These are phyloP conservation scores for Eimeria acervulina DNA, from an alignment of 169 alveolate species.

Conservation along the genomic window DNA sequence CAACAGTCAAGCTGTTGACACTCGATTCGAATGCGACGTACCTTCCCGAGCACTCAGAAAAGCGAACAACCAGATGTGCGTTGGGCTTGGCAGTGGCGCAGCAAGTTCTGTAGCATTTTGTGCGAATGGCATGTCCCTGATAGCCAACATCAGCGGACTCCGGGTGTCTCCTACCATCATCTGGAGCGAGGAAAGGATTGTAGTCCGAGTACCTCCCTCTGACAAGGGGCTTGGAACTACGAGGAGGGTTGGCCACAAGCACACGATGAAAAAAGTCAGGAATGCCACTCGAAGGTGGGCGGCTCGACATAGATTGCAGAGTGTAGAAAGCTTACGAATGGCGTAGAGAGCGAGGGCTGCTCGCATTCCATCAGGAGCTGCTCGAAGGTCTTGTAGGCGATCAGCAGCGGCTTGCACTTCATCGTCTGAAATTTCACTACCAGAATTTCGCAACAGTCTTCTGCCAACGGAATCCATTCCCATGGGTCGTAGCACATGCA, in stretches of 20 bases:
- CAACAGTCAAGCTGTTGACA: not conserved
- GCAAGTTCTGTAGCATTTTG: not conserved
- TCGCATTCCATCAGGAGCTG: constrained; percentile 34
- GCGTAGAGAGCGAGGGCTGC: constrained; percentile 58
- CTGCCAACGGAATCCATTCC: not conserved
- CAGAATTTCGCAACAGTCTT: not conserved
- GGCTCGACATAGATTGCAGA: not conserved
- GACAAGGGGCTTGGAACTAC: constrained; percentile 44
- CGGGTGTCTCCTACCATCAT: constrained; percentile 4
- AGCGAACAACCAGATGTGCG: constrained; percentile 62
- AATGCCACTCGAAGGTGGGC: not conserved
- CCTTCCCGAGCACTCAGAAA: constrained; percentile 58
- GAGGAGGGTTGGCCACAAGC: not conserved
- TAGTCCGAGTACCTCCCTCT: not conserved
- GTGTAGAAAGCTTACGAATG: not conserved
- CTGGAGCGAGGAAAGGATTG: constrained; percentile 45
- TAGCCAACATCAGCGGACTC: constrained; percentile 24
- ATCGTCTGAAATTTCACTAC: constrained; percentile 24
- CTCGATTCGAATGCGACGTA: not conserved
- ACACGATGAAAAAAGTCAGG: not conserved
- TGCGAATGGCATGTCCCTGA: constrained; percentile 9
- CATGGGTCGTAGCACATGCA: not conserved
- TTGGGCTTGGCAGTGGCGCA: constrained; percentile 50
- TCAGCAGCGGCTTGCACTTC: constrained; percentile 26
- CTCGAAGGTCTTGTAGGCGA: constrained; percentile 27